These are phyloP conservation scores for Antrodiella citrinella DNA, from an alignment of 768 basidiomycete genomes.

Conservation along the genomic window DNA sequence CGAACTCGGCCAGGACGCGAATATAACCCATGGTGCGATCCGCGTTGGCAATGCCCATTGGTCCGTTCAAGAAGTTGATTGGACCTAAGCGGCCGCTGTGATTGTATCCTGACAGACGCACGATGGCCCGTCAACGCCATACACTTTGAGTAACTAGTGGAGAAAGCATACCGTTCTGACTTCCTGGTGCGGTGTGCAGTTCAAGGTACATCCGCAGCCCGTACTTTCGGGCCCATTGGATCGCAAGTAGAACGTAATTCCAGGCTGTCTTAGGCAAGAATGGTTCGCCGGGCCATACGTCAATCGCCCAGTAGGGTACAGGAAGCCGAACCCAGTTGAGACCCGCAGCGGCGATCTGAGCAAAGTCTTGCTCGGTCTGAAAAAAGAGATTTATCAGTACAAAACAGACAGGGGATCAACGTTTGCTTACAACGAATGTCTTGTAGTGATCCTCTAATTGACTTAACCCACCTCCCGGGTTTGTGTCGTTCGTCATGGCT, in stretches of 20 bases:
- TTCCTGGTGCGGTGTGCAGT: constrained; percentile 75
- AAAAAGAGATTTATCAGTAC: neutral
- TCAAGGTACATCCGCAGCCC: constrained; percentile 80
- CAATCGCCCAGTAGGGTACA: constrained; percentile 84
- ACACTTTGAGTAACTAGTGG: constrained; percentile 7
- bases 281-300: constrained; percentile 69
- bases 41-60: constrained; percentile 88
- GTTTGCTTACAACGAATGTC: constrained; percentile 67
- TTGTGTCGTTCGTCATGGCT: constrained; percentile 56
- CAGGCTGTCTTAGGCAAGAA: constrained; percentile 71
- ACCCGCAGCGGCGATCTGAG: constrained; percentile 82
- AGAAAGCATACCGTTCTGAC: constrained; percentile 54
- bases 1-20: constrained; percentile 73
- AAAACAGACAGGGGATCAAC: constrained; percentile 1
- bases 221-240: constrained; percentile 88
- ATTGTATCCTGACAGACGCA: constrained; percentile 36
- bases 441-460: constrained; percentile 74
- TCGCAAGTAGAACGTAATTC: constrained; percentile 75
- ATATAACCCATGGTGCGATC: constrained; percentile 75
- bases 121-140: constrained; percentile 15
- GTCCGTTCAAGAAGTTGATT: constrained; percentile 60
- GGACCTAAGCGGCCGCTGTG: constrained; percentile 54
- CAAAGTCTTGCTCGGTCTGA: constrained; percentile 86
- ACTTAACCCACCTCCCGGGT: constrained; percentile 48
- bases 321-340: constrained; percentile 83